phyloP scores from a whole-genome alignment of 495 filamentous ascomycete genomes.

The Hamigera avellanea region DNA sequence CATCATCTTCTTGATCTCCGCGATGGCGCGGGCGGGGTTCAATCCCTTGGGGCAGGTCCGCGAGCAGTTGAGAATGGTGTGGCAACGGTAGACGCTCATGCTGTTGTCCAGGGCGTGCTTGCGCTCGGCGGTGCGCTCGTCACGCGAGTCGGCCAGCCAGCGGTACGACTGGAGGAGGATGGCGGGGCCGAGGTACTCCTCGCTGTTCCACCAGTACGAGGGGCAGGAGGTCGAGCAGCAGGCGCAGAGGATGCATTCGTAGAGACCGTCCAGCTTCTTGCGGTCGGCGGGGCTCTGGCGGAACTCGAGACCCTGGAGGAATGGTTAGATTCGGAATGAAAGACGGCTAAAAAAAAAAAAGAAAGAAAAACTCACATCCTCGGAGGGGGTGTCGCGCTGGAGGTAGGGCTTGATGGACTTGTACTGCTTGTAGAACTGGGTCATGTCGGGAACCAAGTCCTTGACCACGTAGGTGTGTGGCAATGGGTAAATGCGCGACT shows the following conservation, averaged over 20 bases:
- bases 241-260: slow-evolving; percentile 98
- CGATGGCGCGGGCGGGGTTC: slow-evolving; percentile 89
- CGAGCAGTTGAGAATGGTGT: slow-evolving; percentile 98
- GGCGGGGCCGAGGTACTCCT: slow-evolving; percentile 95
- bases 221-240: slow-evolving; percentile 98
- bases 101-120: slow-evolving; percentile 90
- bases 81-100: slow-evolving; percentile 97
- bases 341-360: neutral
- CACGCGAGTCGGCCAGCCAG: slow-evolving; percentile 87
- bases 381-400: slow-evolving; percentile 66
- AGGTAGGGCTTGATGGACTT: slow-evolving; percentile 99
- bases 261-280: slow-evolving; percentile 93
- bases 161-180: slow-evolving; percentile 94
- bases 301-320: slow-evolving; percentile 66
- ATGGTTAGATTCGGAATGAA: slow-evolving; percentile 3
- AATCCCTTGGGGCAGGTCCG: slow-evolving; percentile 95
- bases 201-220: slow-evolving; percentile 98
- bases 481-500: slow-evolving; percentile 93
- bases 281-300: slow-evolving; percentile 81
- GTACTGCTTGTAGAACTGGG: slow-evolving; percentile 99
- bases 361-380: slow-evolving; percentile 47
- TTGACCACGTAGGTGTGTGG: slow-evolving; percentile 99
- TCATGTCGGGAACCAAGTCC: slow-evolving; percentile 94
- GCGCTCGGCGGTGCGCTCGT: slow-evolving; percentile 76
- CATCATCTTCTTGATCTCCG: slow-evolving; percentile 97